Evolutionary conservation across 768 basidiomycete genomes (phyloP), one percentile per base, ranked within the genome.

Genomic region (Melanogaster broomeanus): DNA sequence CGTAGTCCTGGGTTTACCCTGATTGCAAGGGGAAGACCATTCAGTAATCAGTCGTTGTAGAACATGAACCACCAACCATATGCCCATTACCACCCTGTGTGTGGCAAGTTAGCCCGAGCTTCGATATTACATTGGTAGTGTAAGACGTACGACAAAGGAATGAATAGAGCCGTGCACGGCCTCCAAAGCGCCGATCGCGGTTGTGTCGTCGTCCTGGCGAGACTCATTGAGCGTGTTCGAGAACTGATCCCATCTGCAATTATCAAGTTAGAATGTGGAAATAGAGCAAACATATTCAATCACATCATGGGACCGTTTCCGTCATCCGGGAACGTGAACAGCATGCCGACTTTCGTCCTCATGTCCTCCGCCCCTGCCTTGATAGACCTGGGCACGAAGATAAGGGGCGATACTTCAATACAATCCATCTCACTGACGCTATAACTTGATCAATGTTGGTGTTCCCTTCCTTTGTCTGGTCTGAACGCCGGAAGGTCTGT

Each of bases 191-290:
- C 58, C 64, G 0, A 22, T 39, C 42, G 49, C 53, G 33, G 27
- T 24, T 15, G 51, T 51, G 30, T 53, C 56, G 6, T 31, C 52
- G 0, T 52, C 50, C 25, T 58, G 46, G 7, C 53, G 52, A n/a
- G 66, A 65, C 22, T 61, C 51, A 13, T 58, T 52, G 7, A 22
- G 48, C 6, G 55, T 53, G 52, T 66, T 66, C n/a, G 66, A 67
- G 33, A 66, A 68, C 12, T 64, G 59, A 18, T 68, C 64, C 42
- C 66, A 67, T 22, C 66, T 66, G 18, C 18, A 41, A n/a, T 15
- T 13, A 40, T 51, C 2, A 13, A 15, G 38, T 51, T 27, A 59
- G 25, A 22, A 34, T 6, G 22, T 18, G 10, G 22, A 18, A 27
- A 37, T 10, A 1, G 6, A 21, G 24, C 19, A 7, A 40, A 21